A percentile compares a stretch with the other conserved stretches of the same genome.
These are phyloP conservation scores for Gastrolobium bilobum DNA, from an alignment of 306 rosid genomes.

Conservation along the genomic window DNA sequence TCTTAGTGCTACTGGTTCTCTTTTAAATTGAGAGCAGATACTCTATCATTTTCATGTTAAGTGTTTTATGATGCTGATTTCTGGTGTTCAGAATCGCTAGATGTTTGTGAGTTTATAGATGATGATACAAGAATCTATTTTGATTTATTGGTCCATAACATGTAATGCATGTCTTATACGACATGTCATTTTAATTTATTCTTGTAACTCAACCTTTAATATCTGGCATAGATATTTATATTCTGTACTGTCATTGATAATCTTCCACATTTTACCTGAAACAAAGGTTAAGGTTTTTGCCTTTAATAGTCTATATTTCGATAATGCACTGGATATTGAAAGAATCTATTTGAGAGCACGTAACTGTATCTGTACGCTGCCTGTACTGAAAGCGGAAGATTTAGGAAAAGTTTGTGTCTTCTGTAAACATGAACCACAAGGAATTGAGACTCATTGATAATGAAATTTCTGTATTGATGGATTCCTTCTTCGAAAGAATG, in stretches of 20 bases:
- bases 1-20: conserved; percentile 37
- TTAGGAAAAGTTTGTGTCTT: background rate
- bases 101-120: conserved; percentile 41
- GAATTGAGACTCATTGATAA: background rate
- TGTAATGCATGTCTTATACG: conserved; percentile 42
- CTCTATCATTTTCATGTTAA: conserved; percentile 31
- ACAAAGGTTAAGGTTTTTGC: background rate
- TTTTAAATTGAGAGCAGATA: conserved; percentile 41
- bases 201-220: conserved; percentile 48
- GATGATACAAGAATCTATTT: conserved; percentile 42
- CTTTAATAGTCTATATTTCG: background rate
- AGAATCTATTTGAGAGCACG: background rate
- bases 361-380: background rate
- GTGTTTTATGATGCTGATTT: conserved; percentile 38
- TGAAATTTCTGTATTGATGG: conserved; percentile 42
- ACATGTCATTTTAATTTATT: conserved; percentile 47
- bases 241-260: conserved; percentile 20
- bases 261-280: conserved; percentile 22
- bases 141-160: conserved; percentile 36
- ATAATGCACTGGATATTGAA: conserved; percentile 1
- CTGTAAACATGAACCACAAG: conserved; percentile 6
- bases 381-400: background rate
- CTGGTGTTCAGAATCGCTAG: conserved; percentile 24
- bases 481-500: conserved; percentile 47
- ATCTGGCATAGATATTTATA: conserved; percentile 34